Percentiles rank a stretch among this genome's conserved stretches.
These are phyloP conservation scores for Ganoderma sinense DNA, from an alignment of 1,284 basidiomycete species.

Conservation along the genomic window DNA sequence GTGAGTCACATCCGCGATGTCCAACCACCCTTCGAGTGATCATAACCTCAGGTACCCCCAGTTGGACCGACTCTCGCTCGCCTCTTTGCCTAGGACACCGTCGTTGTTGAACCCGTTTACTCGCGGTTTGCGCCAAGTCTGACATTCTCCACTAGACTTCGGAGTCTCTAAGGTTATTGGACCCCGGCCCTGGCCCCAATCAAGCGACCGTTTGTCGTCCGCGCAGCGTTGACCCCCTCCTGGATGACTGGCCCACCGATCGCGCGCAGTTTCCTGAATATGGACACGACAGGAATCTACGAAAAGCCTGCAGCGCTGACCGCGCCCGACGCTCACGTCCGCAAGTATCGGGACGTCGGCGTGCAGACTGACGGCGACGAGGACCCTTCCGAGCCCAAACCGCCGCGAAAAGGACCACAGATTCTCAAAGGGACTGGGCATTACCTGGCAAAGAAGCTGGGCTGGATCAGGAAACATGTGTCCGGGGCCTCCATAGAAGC, in stretches of 20 bases:
- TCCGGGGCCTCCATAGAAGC: neutral
- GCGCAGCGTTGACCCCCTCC: neutral
- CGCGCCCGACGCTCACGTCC: neutral
- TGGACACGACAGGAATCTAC: neutral
- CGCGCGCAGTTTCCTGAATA: neutral
- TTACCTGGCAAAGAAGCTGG: neutral
- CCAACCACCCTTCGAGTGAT: neutral
- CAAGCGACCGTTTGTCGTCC: neutral
- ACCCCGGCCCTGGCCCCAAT: neutral
- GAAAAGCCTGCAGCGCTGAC: neutral
- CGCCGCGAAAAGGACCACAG: conserved; percentile 10
- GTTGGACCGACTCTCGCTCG: neutral
- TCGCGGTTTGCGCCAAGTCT: conserved; percentile 4
- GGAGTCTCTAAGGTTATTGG: neutral
- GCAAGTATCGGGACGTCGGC: neutral
- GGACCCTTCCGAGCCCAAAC: neutral
- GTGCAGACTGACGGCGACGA: neutral
- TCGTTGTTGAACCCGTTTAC: conserved; percentile 19
- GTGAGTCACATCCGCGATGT: conserved; percentile 1
- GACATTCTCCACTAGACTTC: neutral
- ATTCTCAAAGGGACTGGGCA: conserved; percentile 2
- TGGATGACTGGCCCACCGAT: neutral
- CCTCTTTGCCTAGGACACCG: conserved; percentile 1
- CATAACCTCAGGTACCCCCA: neutral
- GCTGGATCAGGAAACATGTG: neutral